Percentiles rank a stretch among this genome's conserved stretches.
Conservation (phyloP, 2,329 filamentous ascomycete species). For the Fusarium odoratissimum region DNA sequence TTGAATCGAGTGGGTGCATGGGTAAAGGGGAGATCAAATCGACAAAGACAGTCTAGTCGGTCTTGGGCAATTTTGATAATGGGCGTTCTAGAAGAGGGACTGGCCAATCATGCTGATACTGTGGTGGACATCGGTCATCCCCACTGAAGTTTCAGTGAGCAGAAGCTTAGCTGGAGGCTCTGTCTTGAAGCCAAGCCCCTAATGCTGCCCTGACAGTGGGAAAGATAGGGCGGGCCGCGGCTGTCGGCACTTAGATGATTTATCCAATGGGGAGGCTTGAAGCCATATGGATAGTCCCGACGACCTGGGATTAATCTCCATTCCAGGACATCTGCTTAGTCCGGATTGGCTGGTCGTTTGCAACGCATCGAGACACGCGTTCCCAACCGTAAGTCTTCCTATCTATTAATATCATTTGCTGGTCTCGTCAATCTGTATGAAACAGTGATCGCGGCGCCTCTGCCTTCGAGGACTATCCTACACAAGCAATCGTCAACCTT, state of each 20-base stretch:
- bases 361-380: background rate
- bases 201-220: conserved; percentile 12
- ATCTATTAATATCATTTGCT: background rate
- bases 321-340: conserved; percentile 27
- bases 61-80: conserved; percentile 6
- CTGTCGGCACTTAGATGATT: conserved; percentile 4
- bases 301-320: conserved; percentile 27
- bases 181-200: conserved; percentile 17
- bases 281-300: conserved; percentile 5
- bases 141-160: conserved; percentile 13
- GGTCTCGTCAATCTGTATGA: background rate
- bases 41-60: conserved; percentile 1
- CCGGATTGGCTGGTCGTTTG: conserved; percentile 23
- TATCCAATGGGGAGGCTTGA: conserved; percentile 13
- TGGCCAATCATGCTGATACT: background rate
- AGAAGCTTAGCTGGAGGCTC: conserved; percentile 32
- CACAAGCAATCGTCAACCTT: background rate
- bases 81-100: conserved; percentile 30
- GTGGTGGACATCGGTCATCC: background rate
- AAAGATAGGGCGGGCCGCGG: conserved; percentile 10
- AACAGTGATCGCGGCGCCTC: background rate
- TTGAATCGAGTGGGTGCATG: conserved; percentile 21
- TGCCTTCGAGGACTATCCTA: background rate
- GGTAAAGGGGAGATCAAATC: conserved; percentile 28
- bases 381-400: background rate